Base-by-base conservation (phyloP, 345 rosid species). In the Schrenkiella parvula region DNA sequence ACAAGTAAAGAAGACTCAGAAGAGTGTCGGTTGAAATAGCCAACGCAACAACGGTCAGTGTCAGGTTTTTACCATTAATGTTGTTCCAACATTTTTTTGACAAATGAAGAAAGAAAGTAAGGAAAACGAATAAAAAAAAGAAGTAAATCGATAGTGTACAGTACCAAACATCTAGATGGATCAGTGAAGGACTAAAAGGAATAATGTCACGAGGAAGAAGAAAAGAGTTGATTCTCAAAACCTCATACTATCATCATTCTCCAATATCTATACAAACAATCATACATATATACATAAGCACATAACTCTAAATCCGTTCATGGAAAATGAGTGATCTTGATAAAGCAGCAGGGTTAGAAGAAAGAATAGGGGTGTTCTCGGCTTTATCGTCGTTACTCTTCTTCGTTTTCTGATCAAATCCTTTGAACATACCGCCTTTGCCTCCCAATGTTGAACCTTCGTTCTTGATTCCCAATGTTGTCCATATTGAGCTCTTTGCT, bases 331-430 rank as follows among this genome's bases (percentile, higher is more conserved):
- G 63, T 37, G 95, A 90, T 76, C 98, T 84, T 57, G 91, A 92
- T 79, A 90, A 60, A 39, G 98, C 96, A 19, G 96, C 96, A 8
- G 98, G 98, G 74, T 92, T 92, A 44, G 96, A 95, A 18, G 28
- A 62, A 66, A 79, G 71, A 8, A 70, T 67, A 3, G 83, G 81
- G n/a, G 86, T 76, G 31, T 81, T 42, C 48, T 88, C 82, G 0
- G 79, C 57, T 68, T 60, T 68, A 10, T 42, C 69, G 11, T 76
- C 54, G 66, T 50, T 64, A 68, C 56, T 63, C 78, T 77, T 86
- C 88, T 60, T 77, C 80, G 43, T 75, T 80, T 88, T 88, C 1
- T 82, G 53, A 48, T 89, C 78, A 69, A 89, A 83, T 48, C 85
- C 89, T 80, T 80, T 83, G 72, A 88, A 84, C 66, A 88, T 65